These are phyloP conservation scores for Saccharomycopsis javanensis DNA, from an alignment of 805 yeast genomes.

Conservation along the genomic window DNA sequence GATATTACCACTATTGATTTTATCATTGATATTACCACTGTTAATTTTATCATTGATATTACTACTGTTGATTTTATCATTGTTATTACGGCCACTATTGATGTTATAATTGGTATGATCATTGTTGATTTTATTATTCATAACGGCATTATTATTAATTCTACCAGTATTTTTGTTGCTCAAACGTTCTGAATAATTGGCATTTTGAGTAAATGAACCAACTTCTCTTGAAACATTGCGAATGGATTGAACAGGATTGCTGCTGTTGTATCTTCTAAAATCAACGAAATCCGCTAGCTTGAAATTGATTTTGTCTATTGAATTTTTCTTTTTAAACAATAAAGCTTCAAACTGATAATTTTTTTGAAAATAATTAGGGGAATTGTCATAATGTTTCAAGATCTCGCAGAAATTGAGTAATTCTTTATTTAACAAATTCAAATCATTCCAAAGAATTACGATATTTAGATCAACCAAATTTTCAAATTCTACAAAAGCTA, in stretches of 20 bases:
- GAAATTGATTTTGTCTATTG: not conserved
- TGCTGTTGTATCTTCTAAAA: slow-evolving; percentile 6
- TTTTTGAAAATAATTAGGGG: not conserved
- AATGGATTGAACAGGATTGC: not conserved
- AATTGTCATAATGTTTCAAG: not conserved
- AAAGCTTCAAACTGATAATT: not conserved
- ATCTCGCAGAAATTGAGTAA: not conserved
- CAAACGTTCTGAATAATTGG: not conserved
- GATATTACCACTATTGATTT: too few species aligned
- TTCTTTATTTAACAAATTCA: not conserved
- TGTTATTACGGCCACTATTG: too few species aligned
- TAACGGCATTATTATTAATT: too few species aligned
- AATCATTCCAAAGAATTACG: slow-evolving; percentile 16
- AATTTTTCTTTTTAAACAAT: not conserved
- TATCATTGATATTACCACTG: not conserved
- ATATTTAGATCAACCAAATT: slow-evolving; percentile 36
- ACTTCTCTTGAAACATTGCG: too few species aligned
- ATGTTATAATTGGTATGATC: too few species aligned
- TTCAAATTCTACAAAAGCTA: slow-evolving; percentile 54
- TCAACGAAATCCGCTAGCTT: slow-evolving; percentile 13
- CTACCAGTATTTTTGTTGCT: too few species aligned
- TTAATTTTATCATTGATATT: not conserved
- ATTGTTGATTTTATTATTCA: too few species aligned
- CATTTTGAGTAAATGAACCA: not conserved
- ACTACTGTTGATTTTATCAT: not conserved